These are phyloP conservation scores for Ensete ventricosum DNA, from an alignment of 176 grass and related monocot species.

Conservation along the genomic window DNA sequence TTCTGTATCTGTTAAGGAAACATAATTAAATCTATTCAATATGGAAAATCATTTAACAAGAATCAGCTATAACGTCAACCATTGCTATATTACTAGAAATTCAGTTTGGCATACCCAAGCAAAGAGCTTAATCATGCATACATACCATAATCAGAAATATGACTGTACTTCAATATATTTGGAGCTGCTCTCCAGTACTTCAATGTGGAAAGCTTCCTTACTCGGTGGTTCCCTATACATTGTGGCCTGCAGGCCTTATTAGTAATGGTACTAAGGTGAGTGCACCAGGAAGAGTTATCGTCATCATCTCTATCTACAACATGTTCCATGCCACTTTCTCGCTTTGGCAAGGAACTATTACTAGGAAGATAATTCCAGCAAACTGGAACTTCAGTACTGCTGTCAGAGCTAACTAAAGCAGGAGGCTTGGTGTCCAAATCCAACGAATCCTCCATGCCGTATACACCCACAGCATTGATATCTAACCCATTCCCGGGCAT, in stretches of 20 bases:
- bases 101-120: not conserved
- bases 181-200: constrained; percentile 53
- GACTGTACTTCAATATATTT: constrained; percentile 34
- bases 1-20: constrained; percentile 49
- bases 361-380: constrained; percentile 28
- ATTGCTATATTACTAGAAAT: not conserved
- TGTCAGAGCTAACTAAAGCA: constrained; percentile 43
- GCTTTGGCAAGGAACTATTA: constrained; percentile 41
- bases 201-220: constrained; percentile 47
- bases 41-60: not conserved
- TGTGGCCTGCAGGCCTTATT: constrained; percentile 39
- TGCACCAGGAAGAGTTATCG: constrained; percentile 89
- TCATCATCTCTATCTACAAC: constrained; percentile 78
- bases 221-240: constrained; percentile 40
- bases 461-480: constrained; percentile 18
- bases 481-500: constrained; percentile 17
- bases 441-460: constrained; percentile 30
- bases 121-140: constrained; percentile 3
- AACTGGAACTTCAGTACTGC: constrained; percentile 48
- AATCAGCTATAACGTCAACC: not conserved
- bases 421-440: constrained; percentile 34
- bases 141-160: constrained; percentile 66
- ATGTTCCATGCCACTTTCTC: constrained; percentile 26
- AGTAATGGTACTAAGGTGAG: constrained; percentile 56
- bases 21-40: constrained; percentile 27